Base-by-base conservation (phyloP, 2,329 filamentous ascomycete species). In the Fusarium coicis region DNA sequence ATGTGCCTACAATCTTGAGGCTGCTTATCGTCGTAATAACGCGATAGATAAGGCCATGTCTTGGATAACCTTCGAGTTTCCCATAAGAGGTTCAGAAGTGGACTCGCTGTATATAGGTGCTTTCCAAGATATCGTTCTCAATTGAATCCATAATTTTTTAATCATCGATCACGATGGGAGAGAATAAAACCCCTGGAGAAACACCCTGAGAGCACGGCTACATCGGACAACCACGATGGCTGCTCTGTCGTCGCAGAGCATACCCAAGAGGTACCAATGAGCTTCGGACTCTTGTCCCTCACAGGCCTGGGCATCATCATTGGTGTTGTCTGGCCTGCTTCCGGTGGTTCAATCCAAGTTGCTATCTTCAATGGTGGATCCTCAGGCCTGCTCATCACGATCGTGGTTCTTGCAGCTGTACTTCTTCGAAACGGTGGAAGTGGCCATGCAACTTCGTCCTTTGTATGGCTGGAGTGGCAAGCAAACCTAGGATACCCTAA, bases 231-330 rank as follows among this genome's bases (percentile, higher is more conserved):
- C 19, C 26, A 30, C 1, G 50, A 54, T 12, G 23, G 19, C 18
- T 54, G 19, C 36, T 54, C 34, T 12, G 19, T 54, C 3, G 19
- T 16, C 23, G 50, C 36, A 16, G 50, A 54, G 7, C 14, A 36
- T 5, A n/a, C 19, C 0, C 19, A 36, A 4, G 50, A 54, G 23
- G 50, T 54, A 4, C 50, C 50, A n/a, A 18, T 39, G 1, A 54
- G 10, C 34, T 54, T 54, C 0, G 50, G 50, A 0, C 50, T 54
- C 0, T 7, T 54, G 3, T 54, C 50, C 1, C 34, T 54, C 23
- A 54, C 50, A 10, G 50, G 50, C 0, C 50, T 54, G 4, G 50
- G 50, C 7, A 37, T 54, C 10, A 39, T 39, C 36, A 54, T 54
- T 1, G 50, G 50, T 5, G 50, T 54, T 10, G 50, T 54, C 5